These are phyloP conservation scores for Sicyos edulis DNA, from an alignment of 306 rosid genomes.

Conservation along the genomic window DNA sequence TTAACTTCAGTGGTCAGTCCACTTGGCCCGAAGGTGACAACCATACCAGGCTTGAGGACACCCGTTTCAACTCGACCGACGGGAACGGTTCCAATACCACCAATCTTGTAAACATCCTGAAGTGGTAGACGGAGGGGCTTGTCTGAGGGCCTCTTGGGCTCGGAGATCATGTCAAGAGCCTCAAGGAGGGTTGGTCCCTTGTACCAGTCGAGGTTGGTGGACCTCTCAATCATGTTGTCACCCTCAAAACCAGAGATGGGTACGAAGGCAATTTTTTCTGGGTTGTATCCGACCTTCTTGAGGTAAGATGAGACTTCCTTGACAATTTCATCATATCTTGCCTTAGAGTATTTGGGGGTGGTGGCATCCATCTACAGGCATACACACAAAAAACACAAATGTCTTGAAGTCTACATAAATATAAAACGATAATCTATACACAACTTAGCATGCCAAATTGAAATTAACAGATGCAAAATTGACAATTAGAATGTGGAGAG, in stretches of 20 bases:
- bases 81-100: slow-evolving; percentile 28
- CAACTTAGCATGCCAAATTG: too few relatives aligned
- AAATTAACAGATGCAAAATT: too few relatives aligned
- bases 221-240: too few relatives aligned
- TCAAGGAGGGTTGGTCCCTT: slow-evolving; percentile 31
- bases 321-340: slow-evolving; percentile 34
- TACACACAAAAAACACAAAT: too few relatives aligned
- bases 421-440: too few relatives aligned
- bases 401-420: too few relatives aligned
- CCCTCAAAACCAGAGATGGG: slow-evolving; percentile 51
- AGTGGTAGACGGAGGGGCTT: slow-evolving; percentile 31
- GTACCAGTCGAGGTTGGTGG: slow-evolving; percentile 26
- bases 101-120: slow-evolving; percentile 30
- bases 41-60: slow-evolving; percentile 27
- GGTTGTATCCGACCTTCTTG: slow-evolving; percentile 71
- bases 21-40: slow-evolving; percentile 21
- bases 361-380: slow-evolving; percentile 45
- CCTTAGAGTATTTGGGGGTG: slow-evolving; percentile 52
- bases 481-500: too few relatives aligned
- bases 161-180: slow-evolving; percentile 22
- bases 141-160: slow-evolving; percentile 29
- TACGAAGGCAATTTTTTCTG: slow-evolving; percentile 43
- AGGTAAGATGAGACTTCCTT: slow-evolving; percentile 33
- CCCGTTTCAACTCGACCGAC: slow-evolving; percentile 27
- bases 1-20: slow-evolving; percentile 20